These are phyloP conservation scores for Coelastrella sp. DNA, from an alignment of 139 green algal genomes.

Conservation along the genomic window DNA sequence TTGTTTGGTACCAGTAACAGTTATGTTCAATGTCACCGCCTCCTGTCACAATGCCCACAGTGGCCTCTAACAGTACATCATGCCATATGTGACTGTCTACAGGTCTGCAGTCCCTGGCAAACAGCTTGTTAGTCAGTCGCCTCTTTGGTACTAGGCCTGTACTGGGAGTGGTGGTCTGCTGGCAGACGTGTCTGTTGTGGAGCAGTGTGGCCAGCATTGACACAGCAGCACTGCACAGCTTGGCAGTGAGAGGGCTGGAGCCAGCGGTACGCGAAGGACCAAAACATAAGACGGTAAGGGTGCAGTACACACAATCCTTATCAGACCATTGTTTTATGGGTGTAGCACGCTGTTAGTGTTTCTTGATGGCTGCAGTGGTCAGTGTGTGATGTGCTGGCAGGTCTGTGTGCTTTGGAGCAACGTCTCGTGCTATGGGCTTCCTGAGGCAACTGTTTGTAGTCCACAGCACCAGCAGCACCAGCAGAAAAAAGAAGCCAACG, in stretches of 20 bases:
- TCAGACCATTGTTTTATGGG: neutral
- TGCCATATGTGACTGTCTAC: no score
- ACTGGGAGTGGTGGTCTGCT: slow-evolving; percentile 3
- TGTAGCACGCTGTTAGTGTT: neutral
- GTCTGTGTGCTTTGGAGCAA: no score
- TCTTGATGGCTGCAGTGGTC: neutral
- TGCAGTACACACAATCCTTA: neutral
- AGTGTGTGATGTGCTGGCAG: no score
- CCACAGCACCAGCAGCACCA: no score
- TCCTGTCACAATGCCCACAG: no score
- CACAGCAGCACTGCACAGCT: slow-evolving; percentile 34
- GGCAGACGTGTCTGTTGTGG: slow-evolving; percentile 43
- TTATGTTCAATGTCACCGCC: no score
- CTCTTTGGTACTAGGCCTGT: slow-evolving; percentile 30
- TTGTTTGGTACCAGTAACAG: no score
- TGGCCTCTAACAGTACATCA: no score
- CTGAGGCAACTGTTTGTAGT: no score
- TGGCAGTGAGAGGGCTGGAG: slow-evolving; percentile 22
- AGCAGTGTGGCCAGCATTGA: slow-evolving; percentile 20
- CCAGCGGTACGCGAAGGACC: slow-evolving; percentile 24
- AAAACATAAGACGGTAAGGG: slow-evolving; percentile 35
- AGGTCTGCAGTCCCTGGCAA: slow-evolving; percentile 33
- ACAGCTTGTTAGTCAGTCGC: slow-evolving; percentile 30
- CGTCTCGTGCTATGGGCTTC: no score
- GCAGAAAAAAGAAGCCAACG: no score